A percentile compares a stretch with the other conserved stretches of the same genome.
phyloP scores from a whole-genome alignment of 495 filamentous ascomycete species.

The Aspergillus incahuasiensis region DNA sequence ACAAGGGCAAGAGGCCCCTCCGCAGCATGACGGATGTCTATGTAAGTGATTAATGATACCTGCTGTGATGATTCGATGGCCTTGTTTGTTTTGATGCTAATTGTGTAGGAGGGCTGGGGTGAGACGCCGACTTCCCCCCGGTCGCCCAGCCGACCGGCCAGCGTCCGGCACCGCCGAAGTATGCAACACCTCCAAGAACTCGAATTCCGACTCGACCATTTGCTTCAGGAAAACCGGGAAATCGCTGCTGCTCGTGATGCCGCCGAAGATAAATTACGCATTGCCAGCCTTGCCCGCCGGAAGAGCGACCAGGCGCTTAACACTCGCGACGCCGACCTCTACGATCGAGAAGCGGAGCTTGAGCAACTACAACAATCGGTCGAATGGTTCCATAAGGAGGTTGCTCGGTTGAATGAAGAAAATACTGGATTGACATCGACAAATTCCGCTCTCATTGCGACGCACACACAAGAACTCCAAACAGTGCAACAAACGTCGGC shows the following conservation, averaged over 20 bases:
- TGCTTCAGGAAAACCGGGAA: constrained; percentile 73
- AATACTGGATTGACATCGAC: constrained; percentile 69
- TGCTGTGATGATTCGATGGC: constrained; percentile 19
- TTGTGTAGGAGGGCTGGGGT: constrained; percentile 81
- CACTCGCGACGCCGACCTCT: constrained; percentile 50
- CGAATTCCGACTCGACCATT: constrained; percentile 67
- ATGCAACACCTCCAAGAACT: constrained; percentile 88
- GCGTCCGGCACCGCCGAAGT: constrained; percentile 90
- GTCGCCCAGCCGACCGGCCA: constrained; percentile 93
- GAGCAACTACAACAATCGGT: constrained; percentile 71
- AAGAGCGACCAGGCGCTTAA: constrained; percentile 53
- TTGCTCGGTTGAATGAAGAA: constrained; percentile 63
- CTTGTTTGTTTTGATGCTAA: constrained; percentile 17
- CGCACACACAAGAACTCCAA: constrained; percentile 61
- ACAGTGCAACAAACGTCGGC: constrained; percentile 47
- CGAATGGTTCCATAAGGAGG: constrained; percentile 73
- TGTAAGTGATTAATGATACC: constrained; percentile 55
- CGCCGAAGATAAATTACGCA: constrained; percentile 57
- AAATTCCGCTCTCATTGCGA: constrained; percentile 60
- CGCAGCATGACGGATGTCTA: constrained; percentile 90
- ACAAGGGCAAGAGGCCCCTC: constrained; percentile 79
- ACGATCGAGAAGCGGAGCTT: constrained; percentile 70
- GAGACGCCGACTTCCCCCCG: constrained; percentile 85
- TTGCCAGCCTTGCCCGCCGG: constrained; percentile 52
- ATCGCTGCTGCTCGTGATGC: constrained; percentile 67